Evolutionary conservation across 169 alveolate genomes (phyloP).

Genomic region (Eimeria praecox): DNA sequence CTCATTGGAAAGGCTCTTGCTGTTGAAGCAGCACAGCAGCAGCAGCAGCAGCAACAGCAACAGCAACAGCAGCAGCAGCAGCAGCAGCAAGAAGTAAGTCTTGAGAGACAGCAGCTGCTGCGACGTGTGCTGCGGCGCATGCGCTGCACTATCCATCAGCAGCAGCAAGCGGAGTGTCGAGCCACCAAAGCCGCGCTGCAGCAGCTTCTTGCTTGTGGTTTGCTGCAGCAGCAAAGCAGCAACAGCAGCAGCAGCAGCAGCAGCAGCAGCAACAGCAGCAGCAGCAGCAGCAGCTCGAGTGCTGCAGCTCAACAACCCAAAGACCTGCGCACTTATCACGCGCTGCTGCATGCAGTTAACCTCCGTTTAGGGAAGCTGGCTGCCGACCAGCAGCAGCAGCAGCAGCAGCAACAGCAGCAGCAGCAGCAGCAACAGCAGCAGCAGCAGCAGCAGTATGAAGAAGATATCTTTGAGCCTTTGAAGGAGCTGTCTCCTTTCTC

Average conservation of each 20-base stretch:
- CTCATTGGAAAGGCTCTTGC: constrained; percentile 24
- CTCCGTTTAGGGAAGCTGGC: constrained; percentile 45
- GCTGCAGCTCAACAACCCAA: constrained; percentile 9
- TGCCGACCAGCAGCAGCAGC: constrained; percentile 58
- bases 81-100: too few species aligned
- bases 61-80: constrained; percentile 57
- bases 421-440: constrained; percentile 32
- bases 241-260: constrained; percentile 36
- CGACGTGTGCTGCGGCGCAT: constrained; percentile 66
- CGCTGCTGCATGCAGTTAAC: constrained; percentile 54
- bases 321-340: constrained; percentile 19
- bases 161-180: constrained; percentile 36
- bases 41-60: constrained; percentile 55
- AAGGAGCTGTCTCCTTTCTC: constrained; percentile 9
- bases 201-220: not conserved
- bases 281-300: constrained; percentile 1
- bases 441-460: constrained; percentile 19
- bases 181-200: constrained; percentile 57
- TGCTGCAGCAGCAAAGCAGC: constrained; percentile 35
- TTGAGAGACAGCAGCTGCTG: constrained; percentile 59
- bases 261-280: constrained; percentile 58
- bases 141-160: constrained; percentile 36
- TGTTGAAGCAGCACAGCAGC: constrained; percentile 18
- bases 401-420: constrained; percentile 21
- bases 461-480: not conserved